Conservation (phyloP, 176 grass and related monocot species). For the Oryza glaberrima region DNA sequence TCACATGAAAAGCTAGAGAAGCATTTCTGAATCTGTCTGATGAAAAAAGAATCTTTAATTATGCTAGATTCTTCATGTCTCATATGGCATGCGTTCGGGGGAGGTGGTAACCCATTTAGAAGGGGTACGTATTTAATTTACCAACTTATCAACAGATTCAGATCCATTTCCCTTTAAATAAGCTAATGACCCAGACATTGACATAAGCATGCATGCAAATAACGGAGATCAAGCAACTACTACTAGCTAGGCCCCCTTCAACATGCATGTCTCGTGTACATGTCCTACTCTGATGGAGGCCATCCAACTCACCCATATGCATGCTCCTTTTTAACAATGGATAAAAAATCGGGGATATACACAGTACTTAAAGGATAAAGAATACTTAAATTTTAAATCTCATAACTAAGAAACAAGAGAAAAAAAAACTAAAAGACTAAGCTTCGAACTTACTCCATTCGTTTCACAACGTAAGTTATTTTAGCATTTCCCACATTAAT, state of each 20-base stretch:
- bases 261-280: not conserved
- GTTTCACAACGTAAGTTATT: no score
- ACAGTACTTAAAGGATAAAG: no score
- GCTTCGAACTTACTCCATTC: no score
- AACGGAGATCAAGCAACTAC: not conserved
- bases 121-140: not conserved
- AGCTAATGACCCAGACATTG: not conserved
- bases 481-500: no score
- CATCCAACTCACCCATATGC: no score
- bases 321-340: no score
- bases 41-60: not conserved
- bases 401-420: no score
- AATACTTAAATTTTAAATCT: no score
- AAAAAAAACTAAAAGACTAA: no score
- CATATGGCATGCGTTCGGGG: not conserved
- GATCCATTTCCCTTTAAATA: not conserved
- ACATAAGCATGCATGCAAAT: not conserved
- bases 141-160: not conserved
- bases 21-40: slow-evolving; percentile 10
- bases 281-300: not conserved
- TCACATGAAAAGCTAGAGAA: not conserved
- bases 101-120: not conserved
- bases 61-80: not conserved
- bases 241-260: not conserved
- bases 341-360: no score